Evolutionary conservation across 2,329 filamentous ascomycete species (phyloP).

Genomic region (Furcasterigmium sp.): DNA sequence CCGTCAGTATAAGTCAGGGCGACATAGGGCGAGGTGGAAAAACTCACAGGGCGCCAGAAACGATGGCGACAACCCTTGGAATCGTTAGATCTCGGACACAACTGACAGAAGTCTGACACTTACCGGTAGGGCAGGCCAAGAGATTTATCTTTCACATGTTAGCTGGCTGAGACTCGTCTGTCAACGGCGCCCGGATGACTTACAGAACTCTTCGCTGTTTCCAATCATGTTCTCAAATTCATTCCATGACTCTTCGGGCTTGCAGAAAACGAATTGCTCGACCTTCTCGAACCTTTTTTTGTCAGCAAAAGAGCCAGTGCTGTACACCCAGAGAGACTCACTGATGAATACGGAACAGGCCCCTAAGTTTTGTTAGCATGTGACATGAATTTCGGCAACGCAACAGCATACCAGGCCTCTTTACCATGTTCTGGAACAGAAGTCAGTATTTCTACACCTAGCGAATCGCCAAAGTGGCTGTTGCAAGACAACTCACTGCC

Average conservation of each 20-base stretch:
- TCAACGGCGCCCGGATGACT: conserved; percentile 63
- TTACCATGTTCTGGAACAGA: conserved; percentile 3
- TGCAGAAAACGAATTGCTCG: conserved; percentile 74
- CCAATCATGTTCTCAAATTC: conserved; percentile 90
- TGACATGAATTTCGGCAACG: neutral
- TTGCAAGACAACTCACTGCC: conserved; percentile 67
- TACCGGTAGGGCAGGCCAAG: conserved; percentile 1
- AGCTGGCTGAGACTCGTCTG: conserved; percentile 58
- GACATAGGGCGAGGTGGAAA: neutral
- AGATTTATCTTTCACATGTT: neutral
- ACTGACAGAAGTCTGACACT: too few species aligned
- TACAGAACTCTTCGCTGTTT: conserved; percentile 90
- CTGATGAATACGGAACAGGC: conserved; percentile 95
- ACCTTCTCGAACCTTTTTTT: conserved; percentile 29
- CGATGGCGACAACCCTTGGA: conserved; percentile 70
- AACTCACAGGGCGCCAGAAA: conserved; percentile 74
- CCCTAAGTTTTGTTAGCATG: conserved; percentile 42
- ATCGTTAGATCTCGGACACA: too few species aligned
- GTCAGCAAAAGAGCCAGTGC: conserved; percentile 19
- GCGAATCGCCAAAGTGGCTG: conserved; percentile 38
- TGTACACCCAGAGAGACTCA: neutral
- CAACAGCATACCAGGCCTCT: neutral
- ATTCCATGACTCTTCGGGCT: conserved; percentile 89
- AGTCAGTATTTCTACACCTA: conserved; percentile 7
- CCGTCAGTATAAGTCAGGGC: too few species aligned